phyloP scores from a whole-genome alignment of 2,329 filamentous ascomycete genomes.

The Arthrobotrys sphaeroides region DNA sequence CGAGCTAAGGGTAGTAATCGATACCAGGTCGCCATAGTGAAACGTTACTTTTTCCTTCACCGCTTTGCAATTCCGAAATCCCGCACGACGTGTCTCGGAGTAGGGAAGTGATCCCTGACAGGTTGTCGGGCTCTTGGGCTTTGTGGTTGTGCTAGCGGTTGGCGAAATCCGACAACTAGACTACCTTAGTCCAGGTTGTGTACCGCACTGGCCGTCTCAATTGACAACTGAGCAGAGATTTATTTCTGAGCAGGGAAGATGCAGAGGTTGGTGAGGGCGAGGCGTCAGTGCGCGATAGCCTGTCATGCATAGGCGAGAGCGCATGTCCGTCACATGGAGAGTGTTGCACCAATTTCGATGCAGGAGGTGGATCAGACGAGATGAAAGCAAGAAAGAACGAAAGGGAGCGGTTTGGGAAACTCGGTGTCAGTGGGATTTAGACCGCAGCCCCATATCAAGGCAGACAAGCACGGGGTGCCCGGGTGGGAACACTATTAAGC shows the following conservation, averaged over 20 bases:
- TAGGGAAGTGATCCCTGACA: conserved; percentile 28
- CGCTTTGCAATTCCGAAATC: conserved; percentile 54
- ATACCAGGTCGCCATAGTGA: conserved; percentile 26
- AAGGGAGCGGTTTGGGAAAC: background rate
- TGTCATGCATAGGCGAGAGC: conserved; percentile 49
- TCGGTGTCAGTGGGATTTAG: conserved; percentile 6
- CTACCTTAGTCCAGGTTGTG: background rate
- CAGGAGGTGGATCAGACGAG: conserved; percentile 45
- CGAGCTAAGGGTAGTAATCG: conserved; percentile 40
- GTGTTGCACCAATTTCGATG: conserved; percentile 44
- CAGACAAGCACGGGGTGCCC: conserved; percentile 11
- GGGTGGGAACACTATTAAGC: background rate
- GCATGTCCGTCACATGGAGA: conserved; percentile 47
- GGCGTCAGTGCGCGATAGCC: conserved; percentile 51
- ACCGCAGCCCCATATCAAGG: conserved; percentile 32
- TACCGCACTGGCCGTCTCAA: conserved; percentile 18
- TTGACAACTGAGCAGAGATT: conserved; percentile 6
- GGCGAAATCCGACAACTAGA: conserved; percentile 44
- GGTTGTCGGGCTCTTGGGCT: conserved; percentile 12
- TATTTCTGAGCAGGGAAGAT: conserved; percentile 14
- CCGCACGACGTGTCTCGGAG: conserved; percentile 53
- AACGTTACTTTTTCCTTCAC: conserved; percentile 50
- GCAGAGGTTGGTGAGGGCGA: conserved; percentile 29
- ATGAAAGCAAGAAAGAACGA: conserved; percentile 24
- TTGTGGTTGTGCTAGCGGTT: conserved; percentile 2